These are phyloP conservation scores for Amanita polypyramis DNA, from an alignment of 768 basidiomycete genomes.

Conservation along the genomic window DNA sequence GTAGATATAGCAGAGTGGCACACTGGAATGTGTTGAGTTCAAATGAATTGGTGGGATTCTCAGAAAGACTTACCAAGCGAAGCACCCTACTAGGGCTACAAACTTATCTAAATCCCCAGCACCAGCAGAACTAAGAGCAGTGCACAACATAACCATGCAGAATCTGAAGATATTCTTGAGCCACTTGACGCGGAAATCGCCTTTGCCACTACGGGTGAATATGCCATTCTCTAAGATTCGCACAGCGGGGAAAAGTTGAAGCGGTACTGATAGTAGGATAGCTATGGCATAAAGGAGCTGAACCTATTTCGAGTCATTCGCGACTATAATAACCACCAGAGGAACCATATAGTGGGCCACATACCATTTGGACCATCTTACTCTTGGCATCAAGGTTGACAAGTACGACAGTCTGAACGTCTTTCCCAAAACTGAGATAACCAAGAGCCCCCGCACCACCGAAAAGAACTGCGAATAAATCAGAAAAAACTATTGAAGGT, in stretches of 20 bases:
- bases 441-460: slow-evolving; percentile 81
- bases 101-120: slow-evolving; percentile 92
- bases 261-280: slow-evolving; percentile 83
- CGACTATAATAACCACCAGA: not conserved
- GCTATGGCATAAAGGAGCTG: slow-evolving; percentile 89
- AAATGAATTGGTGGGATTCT: not conserved
- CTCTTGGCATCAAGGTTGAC: slow-evolving; percentile 82
- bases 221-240: slow-evolving; percentile 95
- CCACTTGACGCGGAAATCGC: slow-evolving; percentile 80
- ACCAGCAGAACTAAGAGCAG: slow-evolving; percentile 73
- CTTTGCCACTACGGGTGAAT: slow-evolving; percentile 83
- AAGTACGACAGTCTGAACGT: slow-evolving; percentile 88
- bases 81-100: slow-evolving; percentile 85
- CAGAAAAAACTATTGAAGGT: slow-evolving; percentile 2
- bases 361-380: slow-evolving; percentile 80
- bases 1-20: slow-evolving; percentile 90
- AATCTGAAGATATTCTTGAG: slow-evolving; percentile 88
- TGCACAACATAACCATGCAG: slow-evolving; percentile 65
- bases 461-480: slow-evolving; percentile 50
- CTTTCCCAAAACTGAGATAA: slow-evolving; percentile 79
- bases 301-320: slow-evolving; percentile 28
- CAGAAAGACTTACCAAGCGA: slow-evolving; percentile 66
- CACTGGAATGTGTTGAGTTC: slow-evolving; percentile 31
- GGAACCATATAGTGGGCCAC: slow-evolving; percentile 16
- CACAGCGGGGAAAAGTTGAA: slow-evolving; percentile 96